A percentile compares a stretch with the other conserved stretches of the same genome.
Evolutionary conservation across 768 basidiomycete genomes (phyloP).

Genomic region (Glaciozyma martinii): DNA sequence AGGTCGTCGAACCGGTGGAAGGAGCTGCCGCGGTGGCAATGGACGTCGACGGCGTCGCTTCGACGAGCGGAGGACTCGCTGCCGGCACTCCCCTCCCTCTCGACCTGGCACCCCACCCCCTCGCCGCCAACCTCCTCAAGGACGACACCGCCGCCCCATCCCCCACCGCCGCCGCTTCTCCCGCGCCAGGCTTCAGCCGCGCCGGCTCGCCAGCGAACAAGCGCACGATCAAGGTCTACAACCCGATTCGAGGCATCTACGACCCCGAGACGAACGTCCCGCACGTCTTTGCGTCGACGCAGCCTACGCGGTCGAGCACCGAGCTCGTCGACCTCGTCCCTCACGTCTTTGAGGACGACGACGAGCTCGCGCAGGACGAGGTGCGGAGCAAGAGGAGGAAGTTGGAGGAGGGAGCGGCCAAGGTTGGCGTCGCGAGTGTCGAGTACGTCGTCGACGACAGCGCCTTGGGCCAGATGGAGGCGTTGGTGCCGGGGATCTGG

Average conservation of each 20-base stretch:
- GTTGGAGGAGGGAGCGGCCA: conserved; percentile 9
- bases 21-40: neutral
- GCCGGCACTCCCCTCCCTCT: neutral
- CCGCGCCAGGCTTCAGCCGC: neutral
- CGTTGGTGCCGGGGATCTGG: conserved; percentile 21
- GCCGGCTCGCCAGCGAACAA: conserved; percentile 12
- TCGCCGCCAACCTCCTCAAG: neutral
- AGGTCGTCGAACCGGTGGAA: conserved; percentile 5
- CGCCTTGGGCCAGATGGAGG: conserved; percentile 1
- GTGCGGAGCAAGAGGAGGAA: conserved; percentile 65
- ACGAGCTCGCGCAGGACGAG: conserved; percentile 67
- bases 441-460: conserved; percentile 7
- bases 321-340: conserved; percentile 49
- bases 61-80: neutral
- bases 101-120: neutral
- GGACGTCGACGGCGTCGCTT: conserved; percentile 5
- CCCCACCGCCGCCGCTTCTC: neutral
- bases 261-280: conserved; percentile 71
- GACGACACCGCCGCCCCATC: neutral
- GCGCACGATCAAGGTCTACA: conserved; percentile 20
- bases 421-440: conserved; percentile 13
- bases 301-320: conserved; percentile 59
- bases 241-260: conserved; percentile 59
- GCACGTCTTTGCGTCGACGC: conserved; percentile 67
- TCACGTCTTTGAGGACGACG: conserved; percentile 50